Percentiles rank a stretch among this genome's conserved stretches.
Evolutionary conservation across 2,329 filamentous ascomycete genomes (phyloP).

Genomic region (Stachybotrys elegans): DNA sequence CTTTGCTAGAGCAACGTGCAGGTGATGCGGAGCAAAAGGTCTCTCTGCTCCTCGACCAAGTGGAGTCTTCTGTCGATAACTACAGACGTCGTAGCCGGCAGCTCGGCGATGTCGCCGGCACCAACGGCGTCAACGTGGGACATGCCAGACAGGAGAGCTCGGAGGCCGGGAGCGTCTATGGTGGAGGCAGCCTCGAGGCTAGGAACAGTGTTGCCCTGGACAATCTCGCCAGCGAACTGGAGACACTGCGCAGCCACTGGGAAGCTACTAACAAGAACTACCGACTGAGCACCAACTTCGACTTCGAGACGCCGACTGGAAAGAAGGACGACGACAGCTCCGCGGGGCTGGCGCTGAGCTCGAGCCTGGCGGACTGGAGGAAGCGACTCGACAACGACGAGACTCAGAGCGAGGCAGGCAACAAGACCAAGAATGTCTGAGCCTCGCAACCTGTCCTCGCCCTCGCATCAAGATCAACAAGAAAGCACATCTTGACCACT

Average conservation of each 20-base stretch:
- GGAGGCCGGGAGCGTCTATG: constrained; percentile 60
- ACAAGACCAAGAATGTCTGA: constrained; percentile 20
- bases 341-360: constrained; percentile 50
- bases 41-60: constrained; percentile 85
- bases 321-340: constrained; percentile 41
- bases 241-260: constrained; percentile 87
- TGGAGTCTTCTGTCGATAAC: constrained; percentile 88
- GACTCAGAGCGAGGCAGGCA: constrained; percentile 19
- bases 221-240: constrained; percentile 85
- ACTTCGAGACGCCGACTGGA: constrained; percentile 59
- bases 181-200: constrained; percentile 41
- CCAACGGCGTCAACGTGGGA: constrained; percentile 32
- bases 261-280: constrained; percentile 95
- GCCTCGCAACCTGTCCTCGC: too few species aligned
- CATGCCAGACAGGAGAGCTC: constrained; percentile 51
- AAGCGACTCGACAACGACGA: constrained; percentile 62
- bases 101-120: constrained; percentile 34
- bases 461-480: too few species aligned
- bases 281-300: constrained; percentile 81
- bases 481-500: constrained; percentile 6
- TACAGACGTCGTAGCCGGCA: constrained; percentile 76
- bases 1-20: constrained; percentile 74
- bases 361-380: constrained; percentile 74
- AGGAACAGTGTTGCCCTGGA: constrained; percentile 71
- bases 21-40: constrained; percentile 91